Conservation (phyloP, 257 asterid genomes). For the Salvia miltiorrhiza region DNA sequence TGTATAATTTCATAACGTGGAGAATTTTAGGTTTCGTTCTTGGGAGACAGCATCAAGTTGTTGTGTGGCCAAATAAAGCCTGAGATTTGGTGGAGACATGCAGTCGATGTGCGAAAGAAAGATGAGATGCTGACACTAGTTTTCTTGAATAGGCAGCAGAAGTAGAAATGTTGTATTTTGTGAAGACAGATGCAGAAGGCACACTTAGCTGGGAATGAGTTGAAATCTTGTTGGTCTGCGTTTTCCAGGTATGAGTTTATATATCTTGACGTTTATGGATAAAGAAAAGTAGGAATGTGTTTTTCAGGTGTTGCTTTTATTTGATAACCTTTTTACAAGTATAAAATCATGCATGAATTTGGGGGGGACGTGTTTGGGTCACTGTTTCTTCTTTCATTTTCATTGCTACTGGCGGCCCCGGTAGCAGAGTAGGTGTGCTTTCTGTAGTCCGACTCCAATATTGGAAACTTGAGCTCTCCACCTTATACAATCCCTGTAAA, state of each 20-base stretch:
- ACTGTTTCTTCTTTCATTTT: conserved; percentile 1
- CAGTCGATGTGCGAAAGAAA: not conserved
- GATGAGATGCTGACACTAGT: not conserved
- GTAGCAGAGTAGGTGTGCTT: not conserved
- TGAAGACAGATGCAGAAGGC: not conserved
- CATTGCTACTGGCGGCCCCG: not conserved
- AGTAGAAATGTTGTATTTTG: not conserved
- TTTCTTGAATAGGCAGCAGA: not conserved
- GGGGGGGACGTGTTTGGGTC: not conserved
- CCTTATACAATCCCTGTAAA: no score
- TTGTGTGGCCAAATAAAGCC: not conserved
- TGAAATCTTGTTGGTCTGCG: not conserved
- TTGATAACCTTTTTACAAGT: not conserved
- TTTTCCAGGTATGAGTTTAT: not conserved
- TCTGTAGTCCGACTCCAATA: no score
- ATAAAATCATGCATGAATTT: conserved; percentile 11
- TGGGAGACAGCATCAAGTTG: not conserved
- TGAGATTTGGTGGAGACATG: not conserved
- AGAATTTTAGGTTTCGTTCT: not conserved
- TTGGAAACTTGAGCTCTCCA: no score
- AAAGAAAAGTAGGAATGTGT: not conserved
- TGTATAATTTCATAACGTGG: not conserved
- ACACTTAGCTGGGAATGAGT: not conserved
- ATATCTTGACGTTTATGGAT: not conserved
- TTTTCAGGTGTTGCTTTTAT: no score